Conservation (phyloP, 257 asterid species). For the Prunella vulgaris region DNA sequence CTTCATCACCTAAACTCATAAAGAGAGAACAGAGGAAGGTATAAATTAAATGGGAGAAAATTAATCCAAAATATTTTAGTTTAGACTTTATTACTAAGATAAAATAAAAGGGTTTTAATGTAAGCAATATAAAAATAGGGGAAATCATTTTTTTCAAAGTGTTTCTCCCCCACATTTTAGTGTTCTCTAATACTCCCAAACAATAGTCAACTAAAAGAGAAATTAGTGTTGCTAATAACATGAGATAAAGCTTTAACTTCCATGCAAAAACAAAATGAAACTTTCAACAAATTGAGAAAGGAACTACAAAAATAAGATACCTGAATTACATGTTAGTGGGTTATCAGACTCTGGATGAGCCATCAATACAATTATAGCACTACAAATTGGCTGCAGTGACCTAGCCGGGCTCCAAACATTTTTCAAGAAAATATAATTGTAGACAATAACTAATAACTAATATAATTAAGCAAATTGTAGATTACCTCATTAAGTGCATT, state of each 20-base stretch:
- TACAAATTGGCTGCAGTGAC: constrained; percentile 96
- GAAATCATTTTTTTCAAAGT: not conserved
- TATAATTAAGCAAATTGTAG: not conserved
- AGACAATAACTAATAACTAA: constrained; percentile 18
- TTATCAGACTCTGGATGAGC: constrained; percentile 99
- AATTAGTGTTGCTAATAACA: not conserved
- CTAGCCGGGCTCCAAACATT: constrained; percentile 99
- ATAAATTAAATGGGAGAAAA: not conserved
- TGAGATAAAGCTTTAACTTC: not conserved
- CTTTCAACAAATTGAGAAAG: not conserved
- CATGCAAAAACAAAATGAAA: not conserved
- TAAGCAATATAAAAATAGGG: not conserved
- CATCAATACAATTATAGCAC: constrained; percentile 97
- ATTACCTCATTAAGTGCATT: not conserved
- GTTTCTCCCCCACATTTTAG: not conserved
- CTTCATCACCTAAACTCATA: not conserved
- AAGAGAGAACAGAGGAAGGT: not conserved
- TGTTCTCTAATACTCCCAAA: not conserved
- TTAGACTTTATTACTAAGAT: not conserved
- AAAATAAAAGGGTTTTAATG: not conserved
- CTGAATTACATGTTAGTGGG: constrained; percentile 92
- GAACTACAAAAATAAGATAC: not conserved
- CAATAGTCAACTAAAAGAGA: not conserved
- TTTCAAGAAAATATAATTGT: too few species aligned
- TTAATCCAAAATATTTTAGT: not conserved